These are phyloP conservation scores for Ophiosphaerella herpotricha DNA, from an alignment of 2,329 filamentous ascomycete species.

Conservation along the genomic window DNA sequence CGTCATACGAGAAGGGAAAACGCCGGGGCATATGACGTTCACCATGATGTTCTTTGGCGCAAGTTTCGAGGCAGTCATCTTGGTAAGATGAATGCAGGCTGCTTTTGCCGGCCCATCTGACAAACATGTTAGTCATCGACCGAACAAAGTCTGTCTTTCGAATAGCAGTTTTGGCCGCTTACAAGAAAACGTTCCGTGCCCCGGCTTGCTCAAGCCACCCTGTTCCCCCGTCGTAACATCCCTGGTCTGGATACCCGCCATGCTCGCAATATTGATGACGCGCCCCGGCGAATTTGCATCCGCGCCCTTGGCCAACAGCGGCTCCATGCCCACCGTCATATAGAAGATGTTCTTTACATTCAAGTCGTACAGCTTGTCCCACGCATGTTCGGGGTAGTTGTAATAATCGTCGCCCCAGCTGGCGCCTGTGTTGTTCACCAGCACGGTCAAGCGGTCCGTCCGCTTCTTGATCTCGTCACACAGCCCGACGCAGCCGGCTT, in stretches of 20 bases:
- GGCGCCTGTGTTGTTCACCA: conserved; percentile 60
- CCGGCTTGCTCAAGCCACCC: conserved; percentile 59
- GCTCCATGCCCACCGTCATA: conserved; percentile 52
- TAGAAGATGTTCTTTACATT: conserved; percentile 61
- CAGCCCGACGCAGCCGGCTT: conserved; percentile 55
- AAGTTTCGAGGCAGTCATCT: conserved; percentile 56
- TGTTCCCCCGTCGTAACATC: conserved; percentile 53
- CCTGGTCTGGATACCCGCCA: conserved; percentile 50
- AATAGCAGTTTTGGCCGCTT: conserved; percentile 4
- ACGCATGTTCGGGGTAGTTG: conserved; percentile 61
- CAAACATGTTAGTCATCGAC: neutral
- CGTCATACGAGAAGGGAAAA: conserved; percentile 60
- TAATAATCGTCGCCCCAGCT: conserved; percentile 63
- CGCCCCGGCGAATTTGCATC: conserved; percentile 50
- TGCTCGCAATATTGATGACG: conserved; percentile 60
- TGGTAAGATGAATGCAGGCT: conserved; percentile 58
- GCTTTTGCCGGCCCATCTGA: conserved; percentile 58
- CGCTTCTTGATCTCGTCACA: conserved; percentile 55
- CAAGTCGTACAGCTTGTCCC: conserved; percentile 61
- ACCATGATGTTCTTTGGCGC: conserved; percentile 59
- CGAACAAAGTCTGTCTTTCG: neutral
- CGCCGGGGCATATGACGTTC: conserved; percentile 51
- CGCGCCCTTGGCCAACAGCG: conserved; percentile 53
- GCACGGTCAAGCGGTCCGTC: conserved; percentile 50
- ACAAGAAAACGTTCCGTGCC: conserved; percentile 57